These are phyloP conservation scores for Hygrocybe punicea DNA, from an alignment of 768 basidiomycete species.

Conservation along the genomic window DNA sequence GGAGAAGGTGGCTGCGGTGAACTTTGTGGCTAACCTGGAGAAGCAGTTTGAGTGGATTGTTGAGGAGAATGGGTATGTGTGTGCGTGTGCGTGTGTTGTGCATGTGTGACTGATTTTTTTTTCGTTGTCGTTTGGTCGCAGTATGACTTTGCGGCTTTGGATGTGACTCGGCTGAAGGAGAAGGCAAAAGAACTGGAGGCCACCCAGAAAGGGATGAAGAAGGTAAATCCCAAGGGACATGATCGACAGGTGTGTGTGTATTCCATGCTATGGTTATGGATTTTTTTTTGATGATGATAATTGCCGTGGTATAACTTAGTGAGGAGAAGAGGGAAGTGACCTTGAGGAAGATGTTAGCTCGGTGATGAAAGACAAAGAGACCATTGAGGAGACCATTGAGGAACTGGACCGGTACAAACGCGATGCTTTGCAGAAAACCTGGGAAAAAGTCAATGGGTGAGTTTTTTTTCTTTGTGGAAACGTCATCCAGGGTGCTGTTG, in stretches of 20 bases:
- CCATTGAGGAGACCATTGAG: constrained; percentile 91
- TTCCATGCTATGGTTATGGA: not conserved
- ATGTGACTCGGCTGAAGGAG: constrained; percentile 56
- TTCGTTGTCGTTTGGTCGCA: constrained; percentile 79
- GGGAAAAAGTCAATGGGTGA: constrained; percentile 92
- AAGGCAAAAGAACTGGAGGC: constrained; percentile 73
- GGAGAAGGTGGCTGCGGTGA: constrained; percentile 57
- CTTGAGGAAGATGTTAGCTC: constrained; percentile 81
- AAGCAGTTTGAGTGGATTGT: constrained; percentile 83
- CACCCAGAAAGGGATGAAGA: constrained; percentile 83
- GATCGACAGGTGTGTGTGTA: constrained; percentile 86
- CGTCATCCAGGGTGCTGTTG: too few species aligned
- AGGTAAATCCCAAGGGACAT: constrained; percentile 94
- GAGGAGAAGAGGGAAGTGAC: constrained; percentile 89
- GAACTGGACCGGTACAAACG: constrained; percentile 93
- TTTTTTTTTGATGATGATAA: too few species aligned
- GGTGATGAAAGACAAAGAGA: constrained; percentile 88
- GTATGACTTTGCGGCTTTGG: constrained; percentile 72
- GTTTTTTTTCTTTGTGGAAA: too few species aligned
- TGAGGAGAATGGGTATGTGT: constrained; percentile 81
- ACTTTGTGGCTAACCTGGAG: constrained; percentile 63
- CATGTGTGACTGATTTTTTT: too few species aligned
- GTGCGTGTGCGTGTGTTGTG: too few species aligned
- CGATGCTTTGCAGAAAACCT: constrained; percentile 89
- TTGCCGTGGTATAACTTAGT: constrained; percentile 37